A percentile compares a stretch with the other conserved stretches of the same genome.
These are phyloP conservation scores for Candida tetrigidarum DNA, from an alignment of 1,139 yeast species.

Conservation along the genomic window DNA sequence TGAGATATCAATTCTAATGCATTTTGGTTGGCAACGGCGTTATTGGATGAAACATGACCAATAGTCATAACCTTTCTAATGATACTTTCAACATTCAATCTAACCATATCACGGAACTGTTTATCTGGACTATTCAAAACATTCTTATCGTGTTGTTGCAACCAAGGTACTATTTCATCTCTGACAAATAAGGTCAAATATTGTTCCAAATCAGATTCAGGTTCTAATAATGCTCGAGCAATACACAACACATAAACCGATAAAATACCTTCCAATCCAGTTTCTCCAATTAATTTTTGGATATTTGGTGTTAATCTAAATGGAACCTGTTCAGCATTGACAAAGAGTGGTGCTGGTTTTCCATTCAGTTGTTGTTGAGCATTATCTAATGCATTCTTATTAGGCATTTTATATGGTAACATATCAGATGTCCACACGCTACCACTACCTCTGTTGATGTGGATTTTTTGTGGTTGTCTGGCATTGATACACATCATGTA, in stretches of 20 bases:
- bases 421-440: constrained; percentile 94
- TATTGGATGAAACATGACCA: constrained; percentile 78
- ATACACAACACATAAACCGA: constrained; percentile 85
- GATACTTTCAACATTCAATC: constrained; percentile 85
- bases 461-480: constrained; percentile 93
- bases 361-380: constrained; percentile 38
- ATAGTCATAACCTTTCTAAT: constrained; percentile 69
- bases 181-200: constrained; percentile 90
- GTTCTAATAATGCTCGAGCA: constrained; percentile 87
- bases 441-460: constrained; percentile 81
- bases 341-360: constrained; percentile 83
- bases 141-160: constrained; percentile 77
- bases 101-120: constrained; percentile 84
- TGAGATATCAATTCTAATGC: constrained; percentile 90
- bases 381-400: constrained; percentile 61
- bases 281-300: constrained; percentile 91
- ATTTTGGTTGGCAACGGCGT: constrained; percentile 87
- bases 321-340: constrained; percentile 94
- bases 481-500: constrained; percentile 94
- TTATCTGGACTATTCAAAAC: constrained; percentile 56
- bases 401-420: constrained; percentile 84
- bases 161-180: constrained; percentile 95
- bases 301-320: constrained; percentile 96
- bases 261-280: constrained; percentile 88
- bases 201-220: constrained; percentile 87